Percentiles rank a stretch among this genome's conserved stretches.
Conservation (phyloP, 2,329 filamentous ascomycete genomes). For the Aspergillus fijiensis region DNA sequence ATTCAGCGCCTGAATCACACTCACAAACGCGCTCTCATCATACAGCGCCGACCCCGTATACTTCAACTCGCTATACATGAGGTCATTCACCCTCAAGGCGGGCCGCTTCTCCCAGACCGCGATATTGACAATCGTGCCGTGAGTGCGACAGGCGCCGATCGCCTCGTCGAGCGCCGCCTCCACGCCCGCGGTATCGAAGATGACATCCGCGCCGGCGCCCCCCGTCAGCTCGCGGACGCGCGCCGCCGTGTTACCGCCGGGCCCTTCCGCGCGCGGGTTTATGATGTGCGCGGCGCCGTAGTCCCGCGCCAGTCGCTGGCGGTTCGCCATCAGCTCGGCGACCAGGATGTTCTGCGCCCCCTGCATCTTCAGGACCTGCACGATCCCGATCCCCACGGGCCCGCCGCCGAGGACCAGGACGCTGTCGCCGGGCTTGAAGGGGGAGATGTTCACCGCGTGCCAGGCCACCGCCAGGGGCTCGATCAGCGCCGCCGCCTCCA, state of each 20-base stretch:
- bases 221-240: constrained; percentile 50
- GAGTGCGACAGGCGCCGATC: constrained; percentile 51
- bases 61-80: constrained; percentile 55
- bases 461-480: constrained; percentile 65
- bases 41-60: constrained; percentile 53
- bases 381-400: constrained; percentile 61
- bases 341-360: constrained; percentile 58
- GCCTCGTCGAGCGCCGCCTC: constrained; percentile 49
- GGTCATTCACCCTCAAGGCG: constrained; percentile 54
- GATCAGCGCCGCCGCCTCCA: constrained; percentile 56
- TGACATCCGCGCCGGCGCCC: constrained; percentile 54
- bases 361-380: constrained; percentile 57
- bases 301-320: constrained; percentile 53
- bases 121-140: constrained; percentile 63
- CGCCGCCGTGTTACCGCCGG: constrained; percentile 41
- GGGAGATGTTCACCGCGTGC: constrained; percentile 58
- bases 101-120: constrained; percentile 62
- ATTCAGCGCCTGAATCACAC: constrained; percentile 56
- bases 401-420: constrained; percentile 61
- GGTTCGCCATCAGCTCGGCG: constrained; percentile 53
- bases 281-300: constrained; percentile 59
- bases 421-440: constrained; percentile 47
- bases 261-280: constrained; percentile 47
- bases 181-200: constrained; percentile 64
- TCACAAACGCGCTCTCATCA: constrained; percentile 55